These are phyloP conservation scores for Lunasporangiospora selenospora DNA, from an alignment of 192 early-diverging fungal genomes.

Conservation along the genomic window DNA sequence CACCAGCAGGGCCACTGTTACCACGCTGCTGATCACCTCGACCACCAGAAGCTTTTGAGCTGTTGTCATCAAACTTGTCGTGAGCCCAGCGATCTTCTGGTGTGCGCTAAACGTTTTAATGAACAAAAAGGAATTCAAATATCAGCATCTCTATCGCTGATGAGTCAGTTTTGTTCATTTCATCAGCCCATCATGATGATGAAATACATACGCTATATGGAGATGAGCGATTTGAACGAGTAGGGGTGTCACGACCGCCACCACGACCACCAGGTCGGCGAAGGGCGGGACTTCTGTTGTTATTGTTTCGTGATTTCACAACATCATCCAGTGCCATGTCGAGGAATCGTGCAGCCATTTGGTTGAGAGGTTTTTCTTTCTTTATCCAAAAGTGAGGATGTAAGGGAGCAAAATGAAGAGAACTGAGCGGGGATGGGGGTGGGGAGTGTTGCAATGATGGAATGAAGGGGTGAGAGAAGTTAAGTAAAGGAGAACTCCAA, in stretches of 20 bases:
- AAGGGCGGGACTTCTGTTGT: conserved; percentile 26
- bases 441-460: not conserved
- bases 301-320: conserved; percentile 29
- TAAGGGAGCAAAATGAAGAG: not conserved
- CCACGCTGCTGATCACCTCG: conserved; percentile 8
- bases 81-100: conserved; percentile 51
- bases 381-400: not conserved
- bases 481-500: no score
- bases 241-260: conserved; percentile 30
- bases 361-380: no score
- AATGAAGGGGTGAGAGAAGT: not conserved
- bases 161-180: not conserved
- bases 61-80: conserved; percentile 49
- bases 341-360: conserved; percentile 48
- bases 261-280: conserved; percentile 28
- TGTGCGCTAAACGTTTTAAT: conserved; percentile 24
- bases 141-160: not conserved
- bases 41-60: conserved; percentile 4
- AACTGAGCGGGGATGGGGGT: not conserved
- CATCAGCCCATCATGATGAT: no score
- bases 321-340: conserved; percentile 49
- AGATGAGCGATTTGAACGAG: conserved; percentile 27
- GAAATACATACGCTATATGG: conserved; percentile 23
- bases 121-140: not conserved
- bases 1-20: no score